Conservation (phyloP, 163 green algal species). For the Picocystis sp. region DNA sequence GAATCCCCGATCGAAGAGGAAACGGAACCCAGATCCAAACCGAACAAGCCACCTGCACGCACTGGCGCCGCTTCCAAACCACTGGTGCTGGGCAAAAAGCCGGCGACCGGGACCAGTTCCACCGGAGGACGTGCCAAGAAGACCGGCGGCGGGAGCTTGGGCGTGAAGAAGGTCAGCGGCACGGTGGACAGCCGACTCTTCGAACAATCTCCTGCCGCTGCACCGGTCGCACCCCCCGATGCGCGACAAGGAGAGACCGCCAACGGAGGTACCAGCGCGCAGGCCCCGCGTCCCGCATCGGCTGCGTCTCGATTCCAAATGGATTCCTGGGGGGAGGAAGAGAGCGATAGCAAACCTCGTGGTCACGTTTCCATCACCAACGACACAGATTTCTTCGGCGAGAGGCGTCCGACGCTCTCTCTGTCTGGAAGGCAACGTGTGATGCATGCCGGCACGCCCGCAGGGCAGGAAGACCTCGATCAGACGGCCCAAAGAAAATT, state of each 20-base stretch:
- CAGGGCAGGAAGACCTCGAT: constrained; percentile 3
- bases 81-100: background rate
- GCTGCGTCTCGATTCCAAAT: constrained; percentile 2
- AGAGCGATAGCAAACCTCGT: constrained; percentile 3
- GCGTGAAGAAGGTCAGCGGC: constrained; percentile 72
- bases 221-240: constrained; percentile 12
- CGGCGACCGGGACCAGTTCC: background rate
- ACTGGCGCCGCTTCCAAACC: constrained; percentile 2
- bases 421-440: no score
- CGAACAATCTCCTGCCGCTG: constrained; percentile 59
- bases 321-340: constrained; percentile 7
- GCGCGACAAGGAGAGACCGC: background rate
- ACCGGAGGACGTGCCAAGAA: constrained; percentile 15
- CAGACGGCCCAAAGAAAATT: constrained; percentile 32
- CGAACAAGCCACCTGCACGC: background rate
- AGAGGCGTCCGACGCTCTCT: no score
- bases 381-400: no score
- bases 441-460: background rate
- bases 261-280: constrained; percentile 6
- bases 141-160: constrained; percentile 45
- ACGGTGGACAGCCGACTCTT: constrained; percentile 82
- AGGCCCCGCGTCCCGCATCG: constrained; percentile 3
- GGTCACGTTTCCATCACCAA: constrained; percentile 1
- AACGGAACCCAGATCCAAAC: no score
- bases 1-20: background rate